These are phyloP conservation scores for Fusarium begoniae DNA, from an alignment of 2,329 filamentous ascomycete species.

Conservation along the genomic window DNA sequence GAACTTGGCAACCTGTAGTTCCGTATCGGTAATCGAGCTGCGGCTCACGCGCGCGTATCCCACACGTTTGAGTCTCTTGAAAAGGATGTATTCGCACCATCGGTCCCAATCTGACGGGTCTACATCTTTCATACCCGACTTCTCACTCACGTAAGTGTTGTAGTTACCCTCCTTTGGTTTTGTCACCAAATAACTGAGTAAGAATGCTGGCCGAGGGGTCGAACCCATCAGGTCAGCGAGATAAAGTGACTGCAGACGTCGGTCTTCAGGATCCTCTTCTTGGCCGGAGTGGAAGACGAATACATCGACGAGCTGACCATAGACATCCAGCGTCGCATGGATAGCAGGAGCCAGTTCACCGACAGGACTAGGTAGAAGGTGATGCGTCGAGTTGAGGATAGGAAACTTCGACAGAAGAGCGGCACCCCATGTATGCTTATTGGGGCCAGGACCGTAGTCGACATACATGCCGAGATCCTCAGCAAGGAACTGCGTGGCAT, in stretches of 20 bases:
- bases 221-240: constrained; percentile 88
- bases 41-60: constrained; percentile 92
- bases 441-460: constrained; percentile 94
- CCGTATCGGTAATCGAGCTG: constrained; percentile 94
- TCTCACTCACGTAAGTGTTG: constrained; percentile 89
- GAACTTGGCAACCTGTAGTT: constrained; percentile 97
- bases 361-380: constrained; percentile 90
- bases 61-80: constrained; percentile 84
- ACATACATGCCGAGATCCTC: constrained; percentile 99
- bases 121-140: constrained; percentile 93
- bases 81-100: constrained; percentile 99
- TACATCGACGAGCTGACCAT: constrained; percentile 88
- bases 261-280: constrained; percentile 93
- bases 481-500: constrained; percentile 92
- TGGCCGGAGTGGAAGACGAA: constrained; percentile 99
- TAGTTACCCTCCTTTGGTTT: constrained; percentile 94
- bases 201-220: constrained; percentile 79
- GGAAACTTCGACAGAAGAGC: constrained; percentile 96
- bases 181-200: constrained; percentile 93
- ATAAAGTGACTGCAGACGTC: constrained; percentile 86
- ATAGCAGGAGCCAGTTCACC: constrained; percentile 96
- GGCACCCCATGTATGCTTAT: constrained; percentile 98
- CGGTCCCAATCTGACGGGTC: constrained; percentile 93
- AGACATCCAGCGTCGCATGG: constrained; percentile 93
- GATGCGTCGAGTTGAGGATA: constrained; percentile 95